Conservation (phyloP, 495 filamentous ascomycete genomes). For the Parathielavia appendiculata region DNA sequence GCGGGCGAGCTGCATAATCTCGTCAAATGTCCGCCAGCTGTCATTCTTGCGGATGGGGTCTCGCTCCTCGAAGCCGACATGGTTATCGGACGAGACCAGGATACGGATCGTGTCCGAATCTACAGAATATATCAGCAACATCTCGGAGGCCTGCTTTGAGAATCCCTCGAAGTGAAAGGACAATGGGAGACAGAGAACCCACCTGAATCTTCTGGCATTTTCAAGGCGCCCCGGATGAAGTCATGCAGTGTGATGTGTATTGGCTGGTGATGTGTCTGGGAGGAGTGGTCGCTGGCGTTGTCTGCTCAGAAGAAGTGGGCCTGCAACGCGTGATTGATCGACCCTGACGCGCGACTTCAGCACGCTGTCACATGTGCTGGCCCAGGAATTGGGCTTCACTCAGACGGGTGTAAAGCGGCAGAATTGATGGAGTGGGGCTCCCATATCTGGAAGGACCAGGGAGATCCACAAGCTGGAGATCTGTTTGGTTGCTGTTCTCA, state of each 20-base stretch:
- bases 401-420: not conserved
- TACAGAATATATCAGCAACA: slow-evolving; percentile 25
- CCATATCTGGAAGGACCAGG: too few relatives aligned
- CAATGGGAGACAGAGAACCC: not conserved
- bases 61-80: slow-evolving; percentile 94
- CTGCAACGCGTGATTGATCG: slow-evolving; percentile 5
- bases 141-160: not conserved
- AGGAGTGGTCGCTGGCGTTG: not conserved
- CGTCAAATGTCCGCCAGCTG: slow-evolving; percentile 94
- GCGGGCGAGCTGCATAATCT: slow-evolving; percentile 87
- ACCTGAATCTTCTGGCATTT: slow-evolving; percentile 29
- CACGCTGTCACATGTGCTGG: slow-evolving; percentile 26
- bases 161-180: not conserved
- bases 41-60: slow-evolving; percentile 91
- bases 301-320: not conserved
- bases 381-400: too few relatives aligned
- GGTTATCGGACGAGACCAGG: slow-evolving; percentile 88
- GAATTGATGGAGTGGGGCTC: not conserved
- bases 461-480: too few relatives aligned
- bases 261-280: not conserved
- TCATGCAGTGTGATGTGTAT: not conserved
- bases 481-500: too few relatives aligned
- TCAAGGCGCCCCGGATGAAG: not conserved
- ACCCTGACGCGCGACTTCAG: slow-evolving; percentile 14
- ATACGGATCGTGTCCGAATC: slow-evolving; percentile 90